Evolutionary conservation across 139 green algal genomes (phyloP), one percentile per base, ranked within the genome.

Genomic region (Coelastrella sp.): DNA sequence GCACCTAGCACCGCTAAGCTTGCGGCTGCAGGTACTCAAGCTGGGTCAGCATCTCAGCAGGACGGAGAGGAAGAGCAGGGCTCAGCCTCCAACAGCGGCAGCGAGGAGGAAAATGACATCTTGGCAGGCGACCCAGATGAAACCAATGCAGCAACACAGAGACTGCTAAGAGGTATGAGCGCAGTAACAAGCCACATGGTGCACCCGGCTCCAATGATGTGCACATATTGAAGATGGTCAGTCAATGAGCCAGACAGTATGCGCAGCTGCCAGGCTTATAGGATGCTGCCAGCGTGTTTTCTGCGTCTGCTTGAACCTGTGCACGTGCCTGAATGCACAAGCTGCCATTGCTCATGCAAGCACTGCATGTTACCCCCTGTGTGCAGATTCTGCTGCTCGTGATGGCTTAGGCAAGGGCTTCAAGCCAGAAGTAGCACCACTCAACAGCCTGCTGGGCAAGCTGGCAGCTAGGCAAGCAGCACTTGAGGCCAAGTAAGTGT

Each of bases 391-490:
- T 57, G 87, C 87, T 20, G 19, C 56, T 17, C 61, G 77, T 10
- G 76, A 87, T 68, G 79, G 47, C 11, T 20, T 91, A 10, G 78
- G 87, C 8, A 65, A 77, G 47, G 87, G 78, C 87, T 91, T 91
- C 78, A 86, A 91, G 64, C 64, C 87, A 71, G 20, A 91, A 57
- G 79, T 86, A n/a, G 83, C 57, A 47, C 87, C 87, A 14, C 54
- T 91, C 54, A 87, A 76, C 77, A 86, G 78, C 65, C 32, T 91
- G 16, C 64, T 91, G 77, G 77, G 58, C 54, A 85, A 79, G 54
- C 87, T 91, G 65, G 54, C 47, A 59, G 71, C 64, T 13, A 59
- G 87, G 11, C 87, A 91, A 78, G 76, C 78, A 80, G 87, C 78
- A 32, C 78, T 91, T 5, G 54, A 64, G 20, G 77, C 77, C 32